Percentiles rank a stretch among this genome's conserved stretches.
These are phyloP conservation scores for Tolypocladium amazonense DNA, from an alignment of 2,329 filamentous ascomycete genomes.

Conservation along the genomic window DNA sequence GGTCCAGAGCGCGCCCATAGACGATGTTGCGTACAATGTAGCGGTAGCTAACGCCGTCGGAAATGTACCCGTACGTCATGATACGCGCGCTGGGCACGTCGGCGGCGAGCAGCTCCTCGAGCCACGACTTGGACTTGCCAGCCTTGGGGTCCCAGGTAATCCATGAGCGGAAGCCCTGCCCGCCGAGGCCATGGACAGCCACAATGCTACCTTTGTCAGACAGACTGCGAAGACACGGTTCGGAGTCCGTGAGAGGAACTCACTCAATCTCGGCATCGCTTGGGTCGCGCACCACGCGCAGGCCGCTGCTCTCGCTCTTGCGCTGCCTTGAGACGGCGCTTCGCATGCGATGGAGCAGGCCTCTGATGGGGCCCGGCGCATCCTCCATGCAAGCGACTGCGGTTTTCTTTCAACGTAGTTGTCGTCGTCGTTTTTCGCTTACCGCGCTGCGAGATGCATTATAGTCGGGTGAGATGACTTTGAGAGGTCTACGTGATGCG, in stretches of 20 bases:
- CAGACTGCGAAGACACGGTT: background rate
- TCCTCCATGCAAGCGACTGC: constrained; percentile 8
- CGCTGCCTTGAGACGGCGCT: constrained; percentile 9
- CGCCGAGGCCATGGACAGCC: constrained; percentile 15
- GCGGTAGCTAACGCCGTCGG: constrained; percentile 11
- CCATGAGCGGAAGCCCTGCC: constrained; percentile 15
- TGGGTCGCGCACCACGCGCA: constrained; percentile 11
- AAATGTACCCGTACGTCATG: constrained; percentile 14
- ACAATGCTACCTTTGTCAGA: constrained; percentile 10
- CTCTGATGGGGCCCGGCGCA: constrained; percentile 10
- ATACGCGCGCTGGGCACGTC: constrained; percentile 15
- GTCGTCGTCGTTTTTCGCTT: background rate
- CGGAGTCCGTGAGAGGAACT: background rate
- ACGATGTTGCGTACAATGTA: constrained; percentile 13
- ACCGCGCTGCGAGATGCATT: background rate
- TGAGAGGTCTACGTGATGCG: background rate
- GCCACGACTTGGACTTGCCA: constrained; percentile 12
- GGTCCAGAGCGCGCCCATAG: constrained; percentile 12
- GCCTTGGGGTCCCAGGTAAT: constrained; percentile 8
- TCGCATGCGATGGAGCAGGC: constrained; percentile 12
- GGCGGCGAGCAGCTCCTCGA: constrained; percentile 11
- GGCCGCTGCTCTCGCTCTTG: constrained; percentile 5
- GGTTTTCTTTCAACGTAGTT: background rate
- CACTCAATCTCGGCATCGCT: constrained; percentile 14
- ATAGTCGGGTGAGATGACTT: background rate